Evolutionary conservation across 495 filamentous ascomycete species (phyloP), one percentile per base, ranked within the genome.

Genomic region (Aspergillus ostianus): DNA sequence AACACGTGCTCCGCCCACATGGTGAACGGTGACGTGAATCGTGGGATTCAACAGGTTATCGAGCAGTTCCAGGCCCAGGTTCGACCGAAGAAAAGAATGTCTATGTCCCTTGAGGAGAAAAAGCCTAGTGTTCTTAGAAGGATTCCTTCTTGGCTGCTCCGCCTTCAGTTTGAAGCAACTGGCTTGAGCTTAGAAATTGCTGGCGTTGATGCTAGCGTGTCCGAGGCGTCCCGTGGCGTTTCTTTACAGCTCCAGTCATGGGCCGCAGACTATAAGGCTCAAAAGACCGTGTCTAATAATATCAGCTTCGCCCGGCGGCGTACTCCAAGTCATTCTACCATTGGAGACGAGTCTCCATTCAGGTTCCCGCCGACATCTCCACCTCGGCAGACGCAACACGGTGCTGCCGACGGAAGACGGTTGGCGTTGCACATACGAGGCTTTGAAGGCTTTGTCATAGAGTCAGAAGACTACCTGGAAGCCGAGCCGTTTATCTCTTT

Each of bases 181-280:
- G 91, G 96, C 58, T 90, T 96, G 61, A 92, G 88, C 62, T 75
- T 95, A 57, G 95, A 98, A 70, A 83, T 98, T 53, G 95, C 94
- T 20, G 95, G 94, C 4, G 80, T 93, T 44, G 95, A 98, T 67
- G 75, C 82, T 23, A 83, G 87, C 5, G 90, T 97, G 26, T 94
- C 92, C 6, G 82, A 85, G 47, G 81, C 90, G 32, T 85, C 87
- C 9, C 84, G 91, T 49, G 94, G 94, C 21, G 79, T 94, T 51
- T 90, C 91, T 3, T 65, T 98, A 10, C 91, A 97, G 63, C 72
- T 98, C 13, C 91, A 97, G 61, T 90, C 89, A 0, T 96, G 91
- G 91, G 90, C 87, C 2, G 87, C 92, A 9, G 93, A 97, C 59
- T 99, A 98, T 72, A 87, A 86, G 60, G 88, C 90, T 17, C 87